phyloP scores from a whole-genome alignment of 139 green algal genomes.

The Ettlia oleoabundans region DNA sequence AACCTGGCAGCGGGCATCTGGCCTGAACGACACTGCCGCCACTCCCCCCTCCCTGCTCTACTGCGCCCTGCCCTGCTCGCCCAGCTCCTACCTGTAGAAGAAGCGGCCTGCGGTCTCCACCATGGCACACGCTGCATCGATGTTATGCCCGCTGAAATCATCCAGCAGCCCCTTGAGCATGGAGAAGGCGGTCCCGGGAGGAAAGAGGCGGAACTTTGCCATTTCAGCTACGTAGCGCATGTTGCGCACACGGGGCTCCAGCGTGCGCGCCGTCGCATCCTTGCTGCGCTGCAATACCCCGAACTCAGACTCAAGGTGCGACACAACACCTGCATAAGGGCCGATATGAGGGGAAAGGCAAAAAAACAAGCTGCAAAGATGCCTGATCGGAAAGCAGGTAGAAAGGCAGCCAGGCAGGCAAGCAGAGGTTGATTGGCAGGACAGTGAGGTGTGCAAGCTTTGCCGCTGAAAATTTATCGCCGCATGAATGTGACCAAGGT shows the following conservation, averaged over 20 bases:
- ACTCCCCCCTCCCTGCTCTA: background rate
- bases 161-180: slow-evolving; percentile 73
- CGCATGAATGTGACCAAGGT: no score
- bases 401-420: no score
- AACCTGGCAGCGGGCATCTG: background rate
- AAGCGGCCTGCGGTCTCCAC: slow-evolving; percentile 90
- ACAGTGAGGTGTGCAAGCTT: no score
- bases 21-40: background rate
- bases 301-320: slow-evolving; percentile 84
- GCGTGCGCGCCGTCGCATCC: slow-evolving; percentile 60
- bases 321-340: slow-evolving; percentile 52
- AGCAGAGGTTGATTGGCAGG: no score
- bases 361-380: background rate
- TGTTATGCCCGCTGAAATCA: slow-evolving; percentile 88
- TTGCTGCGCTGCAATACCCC: slow-evolving; percentile 67
- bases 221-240: slow-evolving; percentile 90
- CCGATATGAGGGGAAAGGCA: background rate
- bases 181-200: slow-evolving; percentile 61
- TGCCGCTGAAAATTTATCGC: no score
- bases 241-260: slow-evolving; percentile 83
- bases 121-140: slow-evolving; percentile 86
- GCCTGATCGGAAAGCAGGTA: background rate
- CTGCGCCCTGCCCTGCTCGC: background rate
- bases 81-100: slow-evolving; percentile 66
- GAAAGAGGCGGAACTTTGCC: slow-evolving; percentile 84